Evolutionary conservation across 2,329 filamentous ascomycete genomes (phyloP), one percentile per base, ranked within the genome.

Genomic region (Macrophomina tecta): DNA sequence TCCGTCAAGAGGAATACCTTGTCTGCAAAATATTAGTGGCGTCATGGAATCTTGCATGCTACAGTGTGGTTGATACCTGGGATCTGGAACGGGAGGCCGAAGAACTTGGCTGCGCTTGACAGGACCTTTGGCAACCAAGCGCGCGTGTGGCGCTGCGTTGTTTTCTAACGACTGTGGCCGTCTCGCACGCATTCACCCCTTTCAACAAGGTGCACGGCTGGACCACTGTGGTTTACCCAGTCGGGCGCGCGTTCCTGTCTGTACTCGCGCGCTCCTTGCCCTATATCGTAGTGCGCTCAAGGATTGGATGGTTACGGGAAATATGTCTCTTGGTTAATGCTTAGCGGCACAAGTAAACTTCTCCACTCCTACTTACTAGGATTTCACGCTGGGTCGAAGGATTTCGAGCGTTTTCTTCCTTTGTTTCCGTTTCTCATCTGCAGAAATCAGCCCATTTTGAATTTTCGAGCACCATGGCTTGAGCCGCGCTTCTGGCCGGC

Each of bases 31-130:
- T 23, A 28, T 6, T 4, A 18, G 8, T 48, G 56, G 56, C 56
- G 40, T 61, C 56, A 61, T 61, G 28, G 42, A 30, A 61, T 61
- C 40, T 61, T n/a, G 42, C 14, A 23, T 28, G 4, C 36, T 45
- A 11, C 9, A 3, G 28, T 18, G 55, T 60, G 55, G 55, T 5
- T 9, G 28, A 28, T 45, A n/a, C 55, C 56, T 60, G 56, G 56
- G 34, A 5, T 34, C 30, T 40, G 56, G 56, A 36, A 32, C 56
- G 28, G 34, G 56, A 3, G 23, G 23, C 23, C n/a, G 56, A 9
- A 30, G 18, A 28, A 16, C 18, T 40, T 42, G 38, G 56, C 23
- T 32, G 32, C 16, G 34, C 56, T 61, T 36, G 40, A 34, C 23
- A 40, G 16, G 16, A 34, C 5, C 23, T 23, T 11, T 58, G 40